Evolutionary conservation across 2,329 filamentous ascomycete species (phyloP), one percentile per base, ranked within the genome.

Genomic region (Furcasterigmium sp.): DNA sequence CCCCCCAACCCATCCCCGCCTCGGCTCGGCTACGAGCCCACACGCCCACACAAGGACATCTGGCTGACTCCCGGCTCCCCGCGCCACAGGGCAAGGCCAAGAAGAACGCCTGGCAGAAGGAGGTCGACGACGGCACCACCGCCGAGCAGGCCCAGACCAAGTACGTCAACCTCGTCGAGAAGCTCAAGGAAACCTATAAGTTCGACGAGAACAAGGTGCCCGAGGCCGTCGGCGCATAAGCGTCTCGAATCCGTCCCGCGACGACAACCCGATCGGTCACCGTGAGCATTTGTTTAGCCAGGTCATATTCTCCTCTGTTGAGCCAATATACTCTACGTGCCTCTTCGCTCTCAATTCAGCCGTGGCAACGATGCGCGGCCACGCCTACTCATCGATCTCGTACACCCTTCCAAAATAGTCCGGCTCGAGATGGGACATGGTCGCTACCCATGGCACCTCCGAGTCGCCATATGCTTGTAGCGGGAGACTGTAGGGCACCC

Each of bases 401-500:
- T 29, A 37, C 8, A 43, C 38, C 46, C 25, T 53, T 1, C 76
- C 76, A 51, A 57, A 69, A 68, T 78, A 79, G 64, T 91, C 87
- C 11, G 75, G 78, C 55, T 83, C 75, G 1, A 48, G 45, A 56
- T 91, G 75, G 2, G 56, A 56, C 54, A 72, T 66, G 2, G 78
- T 82, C 4, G 84, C 84, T 46, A 85, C 87, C 91, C 90, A 95
- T 1, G 90, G 89, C 37, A 75, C 66, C 55, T 94, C 87, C 5
- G 63, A 60, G 8, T 62, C 50, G 0, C 59, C 67, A 55, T 95
- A 95, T 7, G 68, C 68, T 39, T 78, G 78, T 21, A 95, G 60
- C 0, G 90, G 90, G 7, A 91, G 63, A 61, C 82, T 82, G 61
- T 95, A 95, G n/a, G 90, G 87, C 65, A 95, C 82, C 14, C 89